Evolutionary conservation across 2,329 filamentous ascomycete species (phyloP), one percentile per base, ranked within the genome.

Genomic region (Tolypocladium capitatum): DNA sequence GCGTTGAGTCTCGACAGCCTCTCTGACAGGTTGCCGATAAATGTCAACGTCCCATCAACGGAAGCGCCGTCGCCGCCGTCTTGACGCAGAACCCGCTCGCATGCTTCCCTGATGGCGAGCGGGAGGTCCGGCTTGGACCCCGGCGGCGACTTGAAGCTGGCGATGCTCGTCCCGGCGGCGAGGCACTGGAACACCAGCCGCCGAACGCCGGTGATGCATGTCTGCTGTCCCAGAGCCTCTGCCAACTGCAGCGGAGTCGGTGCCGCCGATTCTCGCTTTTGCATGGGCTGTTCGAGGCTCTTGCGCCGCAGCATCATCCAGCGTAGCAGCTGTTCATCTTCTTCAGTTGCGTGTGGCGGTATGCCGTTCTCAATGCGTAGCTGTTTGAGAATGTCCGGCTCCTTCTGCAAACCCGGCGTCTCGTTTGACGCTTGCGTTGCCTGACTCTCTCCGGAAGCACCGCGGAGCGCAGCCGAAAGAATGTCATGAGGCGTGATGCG

Each of bases 401-500:
- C 45, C 16, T 46, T 38, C 8, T 32, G 16, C 1, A 27, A 40
- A 1, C 38, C 10, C 1, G 18, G 16, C 7, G 11, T 32, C 5
- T 32, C 33, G 28, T 34, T n/a, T 21, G 33, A 2, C 16, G 31
- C 2, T 5, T 42, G n/a, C 13, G 24, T n/a, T 8, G 9, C 36
- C 28, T 48, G 41, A 13, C 32, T 24, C n/a, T 20, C 16, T 13
- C 21, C 20, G 20, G 55, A 49, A 43, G 50, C 38, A 34, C 60
- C 58, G 6, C 57, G 53, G 27, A 75, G 57, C 14, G 68, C 65
- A 16, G 58, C 60, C 10, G 64, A 66, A 46, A 74, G 56, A 21
- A 75, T 51, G 53, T 76, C 73, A 43, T 66, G 56, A 43, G 67
- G 60, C n/a, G 57, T 61, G 34, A 73, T 61, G 33, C 63, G 63